phyloP scores from a whole-genome alignment of 768 basidiomycete genomes.

The Dentipellis sp. region DNA sequence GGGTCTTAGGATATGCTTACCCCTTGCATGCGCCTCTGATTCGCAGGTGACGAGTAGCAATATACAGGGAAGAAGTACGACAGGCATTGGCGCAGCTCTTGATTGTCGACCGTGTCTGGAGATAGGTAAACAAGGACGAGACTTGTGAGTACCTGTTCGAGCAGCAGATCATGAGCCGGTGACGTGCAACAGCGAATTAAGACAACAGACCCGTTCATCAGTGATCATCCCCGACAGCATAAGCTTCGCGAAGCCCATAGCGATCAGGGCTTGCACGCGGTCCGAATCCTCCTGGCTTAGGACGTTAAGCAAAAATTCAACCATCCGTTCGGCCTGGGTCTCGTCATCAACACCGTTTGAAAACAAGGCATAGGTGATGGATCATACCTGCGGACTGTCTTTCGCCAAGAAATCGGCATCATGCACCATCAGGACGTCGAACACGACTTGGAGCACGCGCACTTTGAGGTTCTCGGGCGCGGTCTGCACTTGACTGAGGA shows the following conservation, averaged over 20 bases:
- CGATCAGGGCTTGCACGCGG: slow-evolving; percentile 61
- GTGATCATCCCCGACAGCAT: slow-evolving; percentile 67
- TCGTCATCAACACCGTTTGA: not conserved
- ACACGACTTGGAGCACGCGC: slow-evolving; percentile 68
- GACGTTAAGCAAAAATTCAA: slow-evolving; percentile 55
- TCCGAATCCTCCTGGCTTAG: slow-evolving; percentile 47
- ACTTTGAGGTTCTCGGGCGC: slow-evolving; percentile 59
- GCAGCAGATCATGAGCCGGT: not conserved
- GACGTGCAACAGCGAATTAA: not conserved
- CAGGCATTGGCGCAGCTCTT: slow-evolving; percentile 77
- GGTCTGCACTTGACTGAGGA: slow-evolving; percentile 62
- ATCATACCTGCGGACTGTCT: slow-evolving; percentile 20
- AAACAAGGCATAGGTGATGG: too few relatives aligned
- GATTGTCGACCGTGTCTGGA: slow-evolving; percentile 72
- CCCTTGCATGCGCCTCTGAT: slow-evolving; percentile 68
- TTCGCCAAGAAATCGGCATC: slow-evolving; percentile 54
- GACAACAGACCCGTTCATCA: slow-evolving; percentile 52
- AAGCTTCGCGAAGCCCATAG: slow-evolving; percentile 80
- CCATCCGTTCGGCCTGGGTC: slow-evolving; percentile 41
- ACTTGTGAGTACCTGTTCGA: slow-evolving; percentile 34
- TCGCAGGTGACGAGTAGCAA: slow-evolving; percentile 66
- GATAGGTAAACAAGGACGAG: slow-evolving; percentile 63
- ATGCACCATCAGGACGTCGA: slow-evolving; percentile 84
- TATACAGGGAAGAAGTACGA: slow-evolving; percentile 83
- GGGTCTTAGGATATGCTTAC: slow-evolving; percentile 29